Evolutionary conservation across 306 rosid genomes (phyloP).

Genomic region (Fagus crenata): DNA sequence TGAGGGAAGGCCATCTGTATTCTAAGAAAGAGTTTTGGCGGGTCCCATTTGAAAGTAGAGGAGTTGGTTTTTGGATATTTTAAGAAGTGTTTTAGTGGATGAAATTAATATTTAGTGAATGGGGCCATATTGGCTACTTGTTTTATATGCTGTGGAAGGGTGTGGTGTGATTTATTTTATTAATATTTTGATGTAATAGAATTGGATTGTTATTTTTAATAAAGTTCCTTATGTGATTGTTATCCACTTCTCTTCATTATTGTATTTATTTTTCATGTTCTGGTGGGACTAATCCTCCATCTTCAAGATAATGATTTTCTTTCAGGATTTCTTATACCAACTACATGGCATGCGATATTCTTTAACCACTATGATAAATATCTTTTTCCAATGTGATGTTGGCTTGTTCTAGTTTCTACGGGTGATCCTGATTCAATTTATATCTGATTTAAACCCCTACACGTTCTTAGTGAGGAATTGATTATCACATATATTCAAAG

Average conservation of each 20-base stretch:
- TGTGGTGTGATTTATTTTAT: conserved; percentile 1
- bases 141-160: not conserved
- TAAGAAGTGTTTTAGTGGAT: not conserved
- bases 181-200: not conserved
- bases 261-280: not conserved
- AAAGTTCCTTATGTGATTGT: not conserved
- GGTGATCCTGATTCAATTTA: too few relatives aligned
- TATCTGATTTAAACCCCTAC: too few relatives aligned
- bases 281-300: not conserved
- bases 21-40: not conserved
- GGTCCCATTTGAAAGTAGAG: conserved; percentile 1
- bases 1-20: not conserved
- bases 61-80: not conserved
- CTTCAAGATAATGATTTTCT: not conserved
- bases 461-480: too few relatives aligned
- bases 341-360: not conserved
- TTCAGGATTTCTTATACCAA: not conserved
- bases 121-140: conserved; percentile 4
- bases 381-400: not conserved
- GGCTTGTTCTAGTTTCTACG: too few relatives aligned
- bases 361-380: not conserved
- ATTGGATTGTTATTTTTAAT: not conserved
- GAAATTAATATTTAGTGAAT: not conserved
- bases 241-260: not conserved
- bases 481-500: too few relatives aligned